Evolutionary conservation across 192 early-diverging fungal genomes (phyloP).

Genomic region (Entomortierella parvispora): DNA sequence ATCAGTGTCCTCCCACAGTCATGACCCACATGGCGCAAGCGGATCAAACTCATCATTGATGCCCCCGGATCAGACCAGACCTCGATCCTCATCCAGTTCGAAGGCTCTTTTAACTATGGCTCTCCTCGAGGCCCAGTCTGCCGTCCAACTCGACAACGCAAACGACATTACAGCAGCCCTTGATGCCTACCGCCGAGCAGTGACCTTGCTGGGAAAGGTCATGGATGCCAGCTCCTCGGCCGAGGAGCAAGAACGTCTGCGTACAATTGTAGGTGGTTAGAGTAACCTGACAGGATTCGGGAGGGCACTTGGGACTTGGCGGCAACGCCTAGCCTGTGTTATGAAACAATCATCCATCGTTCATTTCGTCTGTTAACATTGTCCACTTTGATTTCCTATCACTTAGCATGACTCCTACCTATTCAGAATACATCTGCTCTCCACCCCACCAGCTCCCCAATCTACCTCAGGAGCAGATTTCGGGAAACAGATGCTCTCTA

Average conservation of each 20-base stretch:
- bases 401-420: constrained; percentile 43
- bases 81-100: constrained; percentile 42
- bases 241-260: constrained; percentile 39
- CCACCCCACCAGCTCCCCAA: constrained; percentile 32
- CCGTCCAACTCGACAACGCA: constrained; percentile 39
- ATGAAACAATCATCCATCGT: neutral
- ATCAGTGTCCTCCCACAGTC: constrained; percentile 14
- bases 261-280: constrained; percentile 35
- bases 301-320: no score
- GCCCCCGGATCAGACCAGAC: constrained; percentile 29
- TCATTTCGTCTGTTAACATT: neutral
- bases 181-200: constrained; percentile 32
- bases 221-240: constrained; percentile 43
- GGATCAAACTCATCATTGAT: constrained; percentile 14
- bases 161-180: constrained; percentile 34
- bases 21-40: neutral
- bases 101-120: constrained; percentile 42
- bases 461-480: constrained; percentile 1
- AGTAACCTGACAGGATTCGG: neutral
- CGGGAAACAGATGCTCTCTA: no score
- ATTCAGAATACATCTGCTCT: constrained; percentile 41
- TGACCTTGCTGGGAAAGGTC: constrained; percentile 35
- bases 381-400: neutral
- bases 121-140: constrained; percentile 45
- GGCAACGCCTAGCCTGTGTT: constrained; percentile 2